These are phyloP conservation scores for Steccherinum ochraceum DNA, from an alignment of 768 basidiomycete species.

Conservation along the genomic window DNA sequence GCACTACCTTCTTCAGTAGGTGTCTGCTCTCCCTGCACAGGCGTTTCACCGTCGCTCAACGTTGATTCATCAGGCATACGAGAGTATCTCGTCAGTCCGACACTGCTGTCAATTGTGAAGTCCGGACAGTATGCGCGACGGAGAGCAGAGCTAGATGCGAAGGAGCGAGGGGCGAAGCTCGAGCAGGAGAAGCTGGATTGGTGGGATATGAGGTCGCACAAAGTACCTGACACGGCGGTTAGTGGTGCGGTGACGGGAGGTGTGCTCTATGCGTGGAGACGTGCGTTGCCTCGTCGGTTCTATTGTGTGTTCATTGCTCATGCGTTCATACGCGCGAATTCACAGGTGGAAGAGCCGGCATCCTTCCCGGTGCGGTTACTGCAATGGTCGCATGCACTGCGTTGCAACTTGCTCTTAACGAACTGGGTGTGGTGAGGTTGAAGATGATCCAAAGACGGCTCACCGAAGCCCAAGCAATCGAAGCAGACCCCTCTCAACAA, in stretches of 20 bases:
- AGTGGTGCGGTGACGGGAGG: slow-evolving; percentile 70
- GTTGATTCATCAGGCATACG: slow-evolving; percentile 47
- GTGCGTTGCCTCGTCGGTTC: too few relatives aligned
- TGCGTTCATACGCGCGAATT: neutral
- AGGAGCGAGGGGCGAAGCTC: slow-evolving; percentile 8
- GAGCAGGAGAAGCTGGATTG: slow-evolving; percentile 27
- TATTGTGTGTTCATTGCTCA: neutral
- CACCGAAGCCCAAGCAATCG: slow-evolving; percentile 2
- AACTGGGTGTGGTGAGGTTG: slow-evolving; percentile 54
- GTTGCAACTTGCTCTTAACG: slow-evolving; percentile 68
- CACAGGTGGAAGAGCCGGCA: slow-evolving; percentile 57
- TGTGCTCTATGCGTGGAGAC: slow-evolving; percentile 47
- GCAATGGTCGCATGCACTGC: slow-evolving; percentile 51
- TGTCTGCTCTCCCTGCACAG: slow-evolving; percentile 6
- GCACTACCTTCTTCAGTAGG: slow-evolving; percentile 76
- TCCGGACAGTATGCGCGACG: slow-evolving; percentile 41
- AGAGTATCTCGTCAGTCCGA: slow-evolving; percentile 70
- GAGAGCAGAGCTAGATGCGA: slow-evolving; percentile 27
- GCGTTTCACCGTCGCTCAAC: neutral
- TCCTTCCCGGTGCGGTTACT: slow-evolving; percentile 54
- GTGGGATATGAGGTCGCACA: slow-evolving; percentile 50
- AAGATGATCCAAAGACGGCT: slow-evolving; percentile 42
- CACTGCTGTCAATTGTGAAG: slow-evolving; percentile 39
- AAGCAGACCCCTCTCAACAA: neutral
- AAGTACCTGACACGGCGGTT: slow-evolving; percentile 63